phyloP scores from a whole-genome alignment of 108 stramenopile species.

The Fragilaria radians region DNA sequence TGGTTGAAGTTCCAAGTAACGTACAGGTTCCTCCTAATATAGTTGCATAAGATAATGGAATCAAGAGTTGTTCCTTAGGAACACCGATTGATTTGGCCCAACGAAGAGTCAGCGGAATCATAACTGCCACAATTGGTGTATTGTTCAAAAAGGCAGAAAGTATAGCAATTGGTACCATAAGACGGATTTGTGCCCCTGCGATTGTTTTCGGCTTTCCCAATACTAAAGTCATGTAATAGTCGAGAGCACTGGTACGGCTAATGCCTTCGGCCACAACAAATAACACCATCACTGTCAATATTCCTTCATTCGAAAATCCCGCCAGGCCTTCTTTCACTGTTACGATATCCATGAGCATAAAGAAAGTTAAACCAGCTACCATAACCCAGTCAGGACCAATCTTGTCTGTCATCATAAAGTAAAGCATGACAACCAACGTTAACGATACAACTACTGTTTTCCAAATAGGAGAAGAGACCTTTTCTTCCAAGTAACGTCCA shows the following conservation, averaged over 20 bases:
- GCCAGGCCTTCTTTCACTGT: slow-evolving; percentile 53
- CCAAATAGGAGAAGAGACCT: background rate
- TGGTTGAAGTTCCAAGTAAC: slow-evolving; percentile 85
- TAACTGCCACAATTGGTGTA: slow-evolving; percentile 82
- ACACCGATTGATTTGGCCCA: slow-evolving; percentile 69
- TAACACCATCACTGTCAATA: slow-evolving; percentile 74
- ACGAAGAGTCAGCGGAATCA: slow-evolving; percentile 82
- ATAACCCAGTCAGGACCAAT: slow-evolving; percentile 67
- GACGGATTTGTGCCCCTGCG: slow-evolving; percentile 60
- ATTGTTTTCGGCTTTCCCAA: slow-evolving; percentile 58
- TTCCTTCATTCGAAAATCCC: slow-evolving; percentile 79
- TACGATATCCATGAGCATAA: slow-evolving; percentile 68
- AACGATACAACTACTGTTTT: slow-evolving; percentile 14
- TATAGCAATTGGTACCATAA: slow-evolving; percentile 54
- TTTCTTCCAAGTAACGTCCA: too few species aligned
- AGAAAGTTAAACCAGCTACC: slow-evolving; percentile 56
- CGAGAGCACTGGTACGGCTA: slow-evolving; percentile 71
- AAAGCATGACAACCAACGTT: slow-evolving; percentile 63
- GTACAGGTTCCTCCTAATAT: slow-evolving; percentile 89
- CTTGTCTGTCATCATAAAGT: slow-evolving; percentile 48
- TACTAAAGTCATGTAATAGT: slow-evolving; percentile 83
- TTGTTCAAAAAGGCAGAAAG: slow-evolving; percentile 87
- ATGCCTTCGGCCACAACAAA: slow-evolving; percentile 86
- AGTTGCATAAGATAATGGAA: slow-evolving; percentile 76
- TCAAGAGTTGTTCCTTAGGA: slow-evolving; percentile 59